These are phyloP conservation scores for Aegilops bicornis DNA, from an alignment of 176 grass and related monocot species.

Conservation along the genomic window DNA sequence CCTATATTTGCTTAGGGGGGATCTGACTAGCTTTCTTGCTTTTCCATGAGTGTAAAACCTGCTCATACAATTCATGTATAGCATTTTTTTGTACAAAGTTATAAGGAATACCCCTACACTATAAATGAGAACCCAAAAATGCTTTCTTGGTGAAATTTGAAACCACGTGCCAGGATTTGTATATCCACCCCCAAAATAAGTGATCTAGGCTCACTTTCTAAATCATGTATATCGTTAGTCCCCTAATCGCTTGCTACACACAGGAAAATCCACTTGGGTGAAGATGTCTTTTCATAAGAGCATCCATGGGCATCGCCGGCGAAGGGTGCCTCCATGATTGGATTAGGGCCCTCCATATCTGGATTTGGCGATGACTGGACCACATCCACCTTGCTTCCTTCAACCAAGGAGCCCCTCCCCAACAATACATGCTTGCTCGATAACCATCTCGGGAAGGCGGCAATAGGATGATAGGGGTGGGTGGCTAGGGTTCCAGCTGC, in stretches of 20 bases:
- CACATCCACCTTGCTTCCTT: background rate
- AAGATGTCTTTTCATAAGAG: background rate
- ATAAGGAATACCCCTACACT: background rate
- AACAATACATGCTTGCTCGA: background rate
- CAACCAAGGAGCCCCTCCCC: background rate
- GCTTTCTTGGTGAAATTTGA: background rate
- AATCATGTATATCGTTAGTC: background rate
- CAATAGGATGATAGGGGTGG: background rate
- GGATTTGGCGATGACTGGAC: background rate
- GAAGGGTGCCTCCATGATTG: background rate
- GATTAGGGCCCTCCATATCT: too few relatives aligned
- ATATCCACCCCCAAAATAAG: background rate
- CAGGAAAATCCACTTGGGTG: background rate
- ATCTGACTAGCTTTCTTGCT: too few relatives aligned
- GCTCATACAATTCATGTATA: background rate
- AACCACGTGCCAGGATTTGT: background rate
- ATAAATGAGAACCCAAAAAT: background rate
- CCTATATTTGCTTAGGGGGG: too few relatives aligned
- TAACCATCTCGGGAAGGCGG: background rate
- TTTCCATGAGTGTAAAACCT: too few relatives aligned
- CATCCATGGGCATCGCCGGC: background rate
- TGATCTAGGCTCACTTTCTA: background rate
- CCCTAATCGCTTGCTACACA: background rate
- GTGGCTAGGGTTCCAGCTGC: background rate
- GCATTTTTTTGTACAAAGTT: background rate